These are phyloP conservation scores for Phyllosticta paracitricarpa DNA, from an alignment of 2,329 filamentous ascomycete genomes.

Conservation along the genomic window DNA sequence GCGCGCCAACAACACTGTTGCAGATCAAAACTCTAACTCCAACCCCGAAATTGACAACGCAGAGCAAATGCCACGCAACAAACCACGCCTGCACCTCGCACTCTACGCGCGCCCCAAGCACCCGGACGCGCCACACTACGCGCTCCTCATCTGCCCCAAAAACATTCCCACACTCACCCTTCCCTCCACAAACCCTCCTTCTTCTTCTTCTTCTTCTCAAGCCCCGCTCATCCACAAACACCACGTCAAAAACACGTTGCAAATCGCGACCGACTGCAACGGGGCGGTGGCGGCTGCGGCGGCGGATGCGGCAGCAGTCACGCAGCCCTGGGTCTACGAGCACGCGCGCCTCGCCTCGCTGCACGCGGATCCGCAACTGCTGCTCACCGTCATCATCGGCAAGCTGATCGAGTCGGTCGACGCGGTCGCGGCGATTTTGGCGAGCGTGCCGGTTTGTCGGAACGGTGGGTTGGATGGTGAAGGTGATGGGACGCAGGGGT, in stretches of 20 bases:
- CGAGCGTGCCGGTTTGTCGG: background rate
- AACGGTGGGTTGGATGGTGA: background rate
- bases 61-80: slow-evolving; percentile 11
- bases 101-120: slow-evolving; percentile 18
- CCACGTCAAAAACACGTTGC: background rate
- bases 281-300: background rate
- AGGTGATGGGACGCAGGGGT: background rate
- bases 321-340: background rate
- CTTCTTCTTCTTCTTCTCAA: background rate
- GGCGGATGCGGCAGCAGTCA: too few relatives aligned
- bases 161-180: slow-evolving; percentile 1
- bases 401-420: background rate
- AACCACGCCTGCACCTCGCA: slow-evolving; percentile 16
- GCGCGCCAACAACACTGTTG: too few relatives aligned
- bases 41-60: background rate
- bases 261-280: background rate
- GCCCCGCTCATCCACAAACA: background rate
- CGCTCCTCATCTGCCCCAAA: slow-evolving; percentile 16
- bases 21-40: background rate
- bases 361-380: background rate
- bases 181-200: too few relatives aligned
- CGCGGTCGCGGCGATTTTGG: background rate
- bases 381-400: background rate
- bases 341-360: background rate
- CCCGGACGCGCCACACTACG: slow-evolving; percentile 15